Conservation (phyloP, 805 yeast genomes). For the Saturnispora sanitii region DNA sequence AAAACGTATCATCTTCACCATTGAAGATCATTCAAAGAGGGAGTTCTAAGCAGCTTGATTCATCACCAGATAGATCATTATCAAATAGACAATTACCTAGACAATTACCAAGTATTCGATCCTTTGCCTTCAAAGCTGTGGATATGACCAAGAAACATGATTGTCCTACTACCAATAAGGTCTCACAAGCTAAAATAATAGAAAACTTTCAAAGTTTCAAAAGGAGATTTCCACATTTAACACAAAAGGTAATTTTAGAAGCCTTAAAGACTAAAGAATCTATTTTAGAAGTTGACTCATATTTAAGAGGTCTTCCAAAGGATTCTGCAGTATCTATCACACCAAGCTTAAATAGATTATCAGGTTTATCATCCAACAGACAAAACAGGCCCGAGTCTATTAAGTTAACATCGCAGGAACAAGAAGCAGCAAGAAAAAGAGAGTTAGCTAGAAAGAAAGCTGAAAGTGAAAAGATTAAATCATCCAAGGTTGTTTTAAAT, state of each 20-base stretch:
- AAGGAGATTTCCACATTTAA: conserved; percentile 26
- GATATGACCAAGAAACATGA: too few species aligned
- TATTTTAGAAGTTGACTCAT: conserved; percentile 25
- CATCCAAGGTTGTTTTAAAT: conserved; percentile 21
- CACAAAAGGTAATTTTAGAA: conserved; percentile 23
- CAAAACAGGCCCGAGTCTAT: conserved; percentile 12
- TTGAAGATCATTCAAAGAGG: conserved; percentile 14
- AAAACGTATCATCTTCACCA: conserved; percentile 27
- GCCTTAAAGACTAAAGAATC: conserved; percentile 25
- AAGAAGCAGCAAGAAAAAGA: conserved; percentile 2
- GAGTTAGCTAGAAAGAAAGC: conserved; percentile 11
- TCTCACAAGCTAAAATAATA: conserved; percentile 2
- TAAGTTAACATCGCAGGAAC: not conserved
- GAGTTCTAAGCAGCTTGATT: conserved; percentile 12
- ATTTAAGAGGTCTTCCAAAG: conserved; percentile 20
- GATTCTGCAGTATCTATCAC: not conserved
- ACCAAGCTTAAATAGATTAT: not conserved
- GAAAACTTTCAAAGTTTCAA: conserved; percentile 24
- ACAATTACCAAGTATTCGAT: conserved; percentile 27
- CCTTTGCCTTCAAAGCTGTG: conserved; percentile 34
- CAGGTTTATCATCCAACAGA: conserved; percentile 12
- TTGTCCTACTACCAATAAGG: too few species aligned
- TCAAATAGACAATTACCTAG: too few species aligned
- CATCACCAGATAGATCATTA: conserved; percentile 18
- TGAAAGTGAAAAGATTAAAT: conserved; percentile 16